Conservation (phyloP, 2,329 filamentous ascomycete genomes). For the Diaporthe capsici region DNA sequence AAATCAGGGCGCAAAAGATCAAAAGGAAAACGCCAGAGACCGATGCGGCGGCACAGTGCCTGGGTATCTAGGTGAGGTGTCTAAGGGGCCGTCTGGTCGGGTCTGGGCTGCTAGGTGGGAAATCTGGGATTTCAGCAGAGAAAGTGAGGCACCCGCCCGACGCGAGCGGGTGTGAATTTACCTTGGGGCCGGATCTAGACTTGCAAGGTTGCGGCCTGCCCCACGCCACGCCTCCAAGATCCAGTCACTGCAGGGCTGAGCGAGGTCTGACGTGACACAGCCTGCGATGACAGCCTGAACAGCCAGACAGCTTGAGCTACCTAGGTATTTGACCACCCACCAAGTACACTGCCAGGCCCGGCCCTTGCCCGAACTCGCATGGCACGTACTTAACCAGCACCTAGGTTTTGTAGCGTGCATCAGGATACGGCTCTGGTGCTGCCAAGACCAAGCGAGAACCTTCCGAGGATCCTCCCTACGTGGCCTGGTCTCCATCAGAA, state of each 20-base stretch:
- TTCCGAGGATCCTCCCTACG: conserved; percentile 20
- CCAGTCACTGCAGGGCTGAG: conserved; percentile 31
- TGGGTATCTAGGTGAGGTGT: conserved; percentile 19
- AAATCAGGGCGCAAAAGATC: not conserved
- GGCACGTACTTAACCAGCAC: not conserved
- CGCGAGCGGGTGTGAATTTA: conserved; percentile 20
- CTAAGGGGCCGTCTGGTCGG: not conserved
- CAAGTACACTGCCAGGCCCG: not conserved
- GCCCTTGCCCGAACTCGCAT: not conserved
- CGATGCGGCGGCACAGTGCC: conserved; percentile 14
- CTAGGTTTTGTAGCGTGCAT: conserved; percentile 1
- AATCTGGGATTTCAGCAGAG: conserved; percentile 28
- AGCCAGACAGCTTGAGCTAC: not conserved
- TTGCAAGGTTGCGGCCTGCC: conserved; percentile 17
- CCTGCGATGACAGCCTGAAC: conserved; percentile 3
- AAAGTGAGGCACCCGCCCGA: conserved; percentile 2
- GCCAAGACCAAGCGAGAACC: conserved; percentile 26
- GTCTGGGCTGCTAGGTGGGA: conserved; percentile 11
- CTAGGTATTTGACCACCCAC: not conserved
- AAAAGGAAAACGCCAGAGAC: not conserved
- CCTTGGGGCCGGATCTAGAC: conserved; percentile 23
- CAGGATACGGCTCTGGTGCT: conserved; percentile 1
- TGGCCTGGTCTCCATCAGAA: not conserved
- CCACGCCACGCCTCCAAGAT: conserved; percentile 26
- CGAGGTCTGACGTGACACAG: conserved; percentile 17